A percentile compares a stretch with the other conserved stretches of the same genome.
These are phyloP conservation scores for Letharia columbiana DNA, from an alignment of 495 filamentous ascomycete species.

Conservation along the genomic window DNA sequence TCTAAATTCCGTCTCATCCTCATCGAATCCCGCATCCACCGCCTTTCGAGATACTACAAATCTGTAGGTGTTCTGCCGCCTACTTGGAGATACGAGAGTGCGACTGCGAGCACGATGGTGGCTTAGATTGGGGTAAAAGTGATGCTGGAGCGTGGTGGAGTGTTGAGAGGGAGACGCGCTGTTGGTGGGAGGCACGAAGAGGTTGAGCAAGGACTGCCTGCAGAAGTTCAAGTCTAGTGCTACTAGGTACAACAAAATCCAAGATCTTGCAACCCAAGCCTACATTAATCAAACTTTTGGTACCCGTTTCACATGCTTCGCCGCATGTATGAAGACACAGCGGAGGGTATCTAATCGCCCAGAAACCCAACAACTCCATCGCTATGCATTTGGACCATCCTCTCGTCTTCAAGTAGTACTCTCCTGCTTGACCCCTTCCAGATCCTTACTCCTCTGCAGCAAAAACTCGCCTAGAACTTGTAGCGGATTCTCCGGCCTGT, in stretches of 20 bases:
- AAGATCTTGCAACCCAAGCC: not conserved
- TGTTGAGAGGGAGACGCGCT: not conserved
- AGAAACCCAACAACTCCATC: slow-evolving; percentile 10
- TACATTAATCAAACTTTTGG: not conserved
- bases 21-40: slow-evolving; percentile 99
- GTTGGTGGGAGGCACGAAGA: not conserved
- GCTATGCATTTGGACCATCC: slow-evolving; percentile 11
- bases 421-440: slow-evolving; percentile 37
- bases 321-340: not conserved
- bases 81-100: slow-evolving; percentile 92
- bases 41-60: slow-evolving; percentile 97
- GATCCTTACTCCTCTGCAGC: slow-evolving; percentile 68
- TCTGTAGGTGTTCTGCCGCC: slow-evolving; percentile 95
- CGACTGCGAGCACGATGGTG: slow-evolving; percentile 48
- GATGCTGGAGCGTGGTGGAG: slow-evolving; percentile 3
- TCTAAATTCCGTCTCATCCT: slow-evolving; percentile 99
- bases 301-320: no score
- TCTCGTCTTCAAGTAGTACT: not conserved
- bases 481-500: slow-evolving; percentile 69
- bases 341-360: slow-evolving; percentile 3
- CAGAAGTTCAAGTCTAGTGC: not conserved
- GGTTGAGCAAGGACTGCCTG: not conserved
- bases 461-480: slow-evolving; percentile 80
- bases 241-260: slow-evolving; percentile 4
- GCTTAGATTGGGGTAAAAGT: slow-evolving; percentile 30